Evolutionary conservation across 1,139 yeast genomes (phyloP).

Genomic region (Geotrichum australiense): DNA sequence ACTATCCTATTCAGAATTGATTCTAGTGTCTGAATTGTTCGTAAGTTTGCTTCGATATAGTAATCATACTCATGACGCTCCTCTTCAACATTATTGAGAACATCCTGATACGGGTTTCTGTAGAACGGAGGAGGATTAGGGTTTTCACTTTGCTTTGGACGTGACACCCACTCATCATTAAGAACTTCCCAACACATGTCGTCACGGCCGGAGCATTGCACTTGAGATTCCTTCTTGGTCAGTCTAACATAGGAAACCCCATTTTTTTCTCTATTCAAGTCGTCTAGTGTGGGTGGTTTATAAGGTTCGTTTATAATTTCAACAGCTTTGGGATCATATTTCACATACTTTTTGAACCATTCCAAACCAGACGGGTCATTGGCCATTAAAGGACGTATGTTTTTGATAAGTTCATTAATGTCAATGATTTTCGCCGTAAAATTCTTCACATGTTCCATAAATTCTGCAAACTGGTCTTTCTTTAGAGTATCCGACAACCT

Average conservation of each 20-base stretch:
- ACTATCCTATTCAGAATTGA: slow-evolving; percentile 93
- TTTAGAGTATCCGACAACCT: slow-evolving; percentile 85
- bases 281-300: not conserved
- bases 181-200: slow-evolving; percentile 99
- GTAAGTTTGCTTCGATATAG: slow-evolving; percentile 87
- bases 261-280: not conserved
- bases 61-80: slow-evolving; percentile 96
- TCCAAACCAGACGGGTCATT: slow-evolving; percentile 67
- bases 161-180: slow-evolving; percentile 99
- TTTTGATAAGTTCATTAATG: slow-evolving; percentile 69
- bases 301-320: not conserved
- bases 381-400: slow-evolving; percentile 81
- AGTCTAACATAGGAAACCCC: slow-evolving; percentile 79
- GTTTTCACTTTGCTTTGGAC: slow-evolving; percentile 97
- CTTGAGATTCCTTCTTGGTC: slow-evolving; percentile 88
- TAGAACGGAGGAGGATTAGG: slow-evolving; percentile 97
- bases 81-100: slow-evolving; percentile 88
- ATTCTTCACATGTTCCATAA: slow-evolving; percentile 74
- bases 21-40: slow-evolving; percentile 92
- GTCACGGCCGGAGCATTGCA: slow-evolving; percentile 98
- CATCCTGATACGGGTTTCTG: slow-evolving; percentile 95
- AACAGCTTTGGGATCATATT: slow-evolving; percentile 53
- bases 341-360: slow-evolving; percentile 91
- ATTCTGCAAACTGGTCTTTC: slow-evolving; percentile 86
- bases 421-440: slow-evolving; percentile 88